A percentile compares a stretch with the other conserved stretches of the same genome.
Conservation (phyloP, 352 stramenopile species). For the Pythium rhizo-oryzae region DNA sequence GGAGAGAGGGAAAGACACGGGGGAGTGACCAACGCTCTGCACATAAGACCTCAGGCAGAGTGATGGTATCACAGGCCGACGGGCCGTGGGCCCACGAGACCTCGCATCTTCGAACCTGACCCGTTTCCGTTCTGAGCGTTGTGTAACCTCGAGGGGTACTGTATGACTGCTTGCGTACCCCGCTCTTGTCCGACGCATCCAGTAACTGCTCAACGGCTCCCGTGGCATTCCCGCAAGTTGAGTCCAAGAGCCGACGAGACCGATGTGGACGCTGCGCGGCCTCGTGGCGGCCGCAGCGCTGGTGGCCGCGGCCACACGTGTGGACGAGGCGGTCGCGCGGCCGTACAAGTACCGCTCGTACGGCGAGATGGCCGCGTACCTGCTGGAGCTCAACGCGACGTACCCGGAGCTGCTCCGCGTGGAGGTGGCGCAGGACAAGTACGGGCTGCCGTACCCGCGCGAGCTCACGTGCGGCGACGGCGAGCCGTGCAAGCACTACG, state of each 20-base stretch:
- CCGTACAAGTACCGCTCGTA: conserved; percentile 77
- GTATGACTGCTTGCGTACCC: no score
- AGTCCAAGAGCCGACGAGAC: background rate
- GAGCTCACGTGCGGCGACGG: conserved; percentile 56
- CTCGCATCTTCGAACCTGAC: no score
- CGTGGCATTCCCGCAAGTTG: background rate
- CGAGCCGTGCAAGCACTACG: conserved; percentile 77
- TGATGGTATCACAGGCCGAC: background rate
- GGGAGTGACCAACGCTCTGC: conserved; percentile 5
- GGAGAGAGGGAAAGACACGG: background rate
- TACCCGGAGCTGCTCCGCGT: conserved; percentile 83
- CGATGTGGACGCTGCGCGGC: conserved; percentile 7
- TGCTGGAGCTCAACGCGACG: conserved; percentile 69
- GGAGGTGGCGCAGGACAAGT: conserved; percentile 83
- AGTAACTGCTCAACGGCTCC: conserved; percentile 5
- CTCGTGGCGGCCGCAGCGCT: conserved; percentile 6
- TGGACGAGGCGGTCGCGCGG: conserved; percentile 10
- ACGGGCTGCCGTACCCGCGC: conserved; percentile 69
- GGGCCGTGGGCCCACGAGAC: no score
- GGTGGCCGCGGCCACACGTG: background rate
- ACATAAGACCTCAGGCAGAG: no score
- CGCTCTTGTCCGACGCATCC: no score
- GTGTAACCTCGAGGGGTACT: background rate
- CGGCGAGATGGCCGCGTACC: conserved; percentile 58
- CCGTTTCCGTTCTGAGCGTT: background rate